Conservation (phyloP, 805 yeast species). For the Candida andamanensis region DNA sequence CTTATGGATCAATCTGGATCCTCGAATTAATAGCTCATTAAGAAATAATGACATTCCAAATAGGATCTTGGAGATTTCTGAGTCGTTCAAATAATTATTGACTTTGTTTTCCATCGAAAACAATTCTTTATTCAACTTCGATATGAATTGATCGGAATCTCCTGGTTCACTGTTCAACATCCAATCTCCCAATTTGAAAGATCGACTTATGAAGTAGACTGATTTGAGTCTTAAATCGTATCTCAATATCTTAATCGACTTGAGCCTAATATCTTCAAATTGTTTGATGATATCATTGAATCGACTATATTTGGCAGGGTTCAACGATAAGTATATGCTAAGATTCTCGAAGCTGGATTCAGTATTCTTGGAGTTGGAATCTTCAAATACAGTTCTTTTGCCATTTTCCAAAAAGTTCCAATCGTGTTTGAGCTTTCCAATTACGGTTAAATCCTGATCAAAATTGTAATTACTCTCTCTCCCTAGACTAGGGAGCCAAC, state of each 20-base stretch:
- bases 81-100: slow-evolving; percentile 27
- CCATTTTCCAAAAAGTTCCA: slow-evolving; percentile 42
- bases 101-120: slow-evolving; percentile 42
- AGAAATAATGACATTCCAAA: slow-evolving; percentile 49
- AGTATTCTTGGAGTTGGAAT: slow-evolving; percentile 10
- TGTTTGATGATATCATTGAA: slow-evolving; percentile 33
- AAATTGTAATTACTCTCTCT: slow-evolving; percentile 32
- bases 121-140: slow-evolving; percentile 46
- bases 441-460: slow-evolving; percentile 17
- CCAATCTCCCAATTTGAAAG: slow-evolving; percentile 48
- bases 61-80: slow-evolving; percentile 27
- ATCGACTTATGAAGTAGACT: slow-evolving; percentile 46
- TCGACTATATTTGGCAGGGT: slow-evolving; percentile 21
- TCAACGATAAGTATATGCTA: slow-evolving; percentile 30
- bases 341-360: slow-evolving; percentile 6
- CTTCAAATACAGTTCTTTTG: slow-evolving; percentile 11
- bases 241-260: slow-evolving; percentile 45
- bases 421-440: slow-evolving; percentile 33
- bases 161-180: slow-evolving; percentile 48
- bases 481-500: slow-evolving; percentile 56
- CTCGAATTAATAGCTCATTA: slow-evolving; percentile 47
- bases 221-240: slow-evolving; percentile 53
- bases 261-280: slow-evolving; percentile 32
- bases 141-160: slow-evolving; percentile 54
- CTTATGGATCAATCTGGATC: slow-evolving; percentile 44